These are phyloP conservation scores for Fusarium setosum DNA, from an alignment of 2,329 filamentous ascomycete genomes.

Conservation along the genomic window DNA sequence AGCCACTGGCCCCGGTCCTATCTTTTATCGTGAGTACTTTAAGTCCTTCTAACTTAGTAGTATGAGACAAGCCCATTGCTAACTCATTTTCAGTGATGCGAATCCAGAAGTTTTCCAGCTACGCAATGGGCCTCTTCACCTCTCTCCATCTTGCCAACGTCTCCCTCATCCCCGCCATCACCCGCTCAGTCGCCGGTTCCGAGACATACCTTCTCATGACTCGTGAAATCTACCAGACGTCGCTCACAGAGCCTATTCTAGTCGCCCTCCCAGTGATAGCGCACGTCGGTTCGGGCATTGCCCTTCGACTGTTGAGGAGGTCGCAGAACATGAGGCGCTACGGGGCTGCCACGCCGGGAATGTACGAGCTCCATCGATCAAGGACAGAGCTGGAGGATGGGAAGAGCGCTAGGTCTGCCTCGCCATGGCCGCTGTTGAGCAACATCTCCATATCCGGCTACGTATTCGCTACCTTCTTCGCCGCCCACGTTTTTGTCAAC, in stretches of 20 bases:
- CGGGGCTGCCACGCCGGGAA: conserved; percentile 73
- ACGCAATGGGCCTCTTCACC: conserved; percentile 82
- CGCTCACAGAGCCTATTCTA: conserved; percentile 81
- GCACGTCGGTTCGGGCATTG: conserved; percentile 82
- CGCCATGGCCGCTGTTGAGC: conserved; percentile 76
- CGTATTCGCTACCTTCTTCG: conserved; percentile 71
- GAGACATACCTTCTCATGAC: conserved; percentile 92
- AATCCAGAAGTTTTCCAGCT: conserved; percentile 89
- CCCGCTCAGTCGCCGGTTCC: conserved; percentile 77
- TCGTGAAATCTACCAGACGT: conserved; percentile 90
- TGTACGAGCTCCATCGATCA: conserved; percentile 52
- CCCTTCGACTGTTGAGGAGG: conserved; percentile 79
- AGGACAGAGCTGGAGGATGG: conserved; percentile 42
- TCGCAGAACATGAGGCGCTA: conserved; percentile 79
- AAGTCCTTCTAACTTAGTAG: neutral
- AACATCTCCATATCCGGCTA: conserved; percentile 81
- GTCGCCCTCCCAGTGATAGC: conserved; percentile 79
- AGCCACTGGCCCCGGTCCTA: conserved; percentile 68
- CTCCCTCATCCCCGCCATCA: conserved; percentile 81
- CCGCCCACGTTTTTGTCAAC: conserved; percentile 80
- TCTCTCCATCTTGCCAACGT: conserved; percentile 84
- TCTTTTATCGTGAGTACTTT: conserved; percentile 76
- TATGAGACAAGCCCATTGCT: conserved; percentile 7
- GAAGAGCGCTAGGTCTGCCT: conserved; percentile 29
- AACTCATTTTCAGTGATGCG: conserved; percentile 52